phyloP scores from a whole-genome alignment of 441 rosid genomes.

The Eutrema salsugineum region DNA sequence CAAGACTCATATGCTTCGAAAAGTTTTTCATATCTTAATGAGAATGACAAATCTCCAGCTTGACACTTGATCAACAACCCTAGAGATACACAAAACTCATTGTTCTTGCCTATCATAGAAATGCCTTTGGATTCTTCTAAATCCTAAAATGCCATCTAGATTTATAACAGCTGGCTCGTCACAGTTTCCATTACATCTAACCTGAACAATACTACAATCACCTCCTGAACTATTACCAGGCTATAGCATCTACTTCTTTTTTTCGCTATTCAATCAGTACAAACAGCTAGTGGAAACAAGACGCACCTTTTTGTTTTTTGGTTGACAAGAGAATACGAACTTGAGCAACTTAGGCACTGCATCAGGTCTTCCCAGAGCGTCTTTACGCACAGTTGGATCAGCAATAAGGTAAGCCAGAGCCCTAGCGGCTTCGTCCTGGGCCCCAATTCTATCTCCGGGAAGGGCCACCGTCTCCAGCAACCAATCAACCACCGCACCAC shows the following conservation, averaged over 20 bases:
- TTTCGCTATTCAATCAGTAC: not conserved
- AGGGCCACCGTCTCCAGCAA: constrained; percentile 76
- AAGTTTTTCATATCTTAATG: not conserved
- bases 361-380: constrained; percentile 78
- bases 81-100: not conserved
- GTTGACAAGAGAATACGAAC: constrained; percentile 87
- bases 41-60: not conserved
- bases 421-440: constrained; percentile 94
- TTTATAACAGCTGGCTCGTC: not conserved
- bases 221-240: not conserved
- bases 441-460: constrained; percentile 51
- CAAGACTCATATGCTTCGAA: constrained; percentile 20
- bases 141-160: constrained; percentile 4
- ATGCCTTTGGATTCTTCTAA: not conserved
- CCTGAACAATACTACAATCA: not conserved
- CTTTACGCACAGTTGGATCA: constrained; percentile 66
- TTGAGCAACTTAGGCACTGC: constrained; percentile 78
- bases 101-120: not conserved
- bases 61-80: constrained; percentile 12
- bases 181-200: not conserved
- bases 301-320: constrained; percentile 63
- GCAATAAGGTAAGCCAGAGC: constrained; percentile 92
- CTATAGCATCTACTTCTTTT: not conserved
- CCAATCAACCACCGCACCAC: constrained; percentile 94
- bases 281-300: not conserved